A percentile compares a stretch with the other conserved stretches of the same genome.
Conservation (phyloP, 108 stramenopile genomes). For the Skeletonema potamos region DNA sequence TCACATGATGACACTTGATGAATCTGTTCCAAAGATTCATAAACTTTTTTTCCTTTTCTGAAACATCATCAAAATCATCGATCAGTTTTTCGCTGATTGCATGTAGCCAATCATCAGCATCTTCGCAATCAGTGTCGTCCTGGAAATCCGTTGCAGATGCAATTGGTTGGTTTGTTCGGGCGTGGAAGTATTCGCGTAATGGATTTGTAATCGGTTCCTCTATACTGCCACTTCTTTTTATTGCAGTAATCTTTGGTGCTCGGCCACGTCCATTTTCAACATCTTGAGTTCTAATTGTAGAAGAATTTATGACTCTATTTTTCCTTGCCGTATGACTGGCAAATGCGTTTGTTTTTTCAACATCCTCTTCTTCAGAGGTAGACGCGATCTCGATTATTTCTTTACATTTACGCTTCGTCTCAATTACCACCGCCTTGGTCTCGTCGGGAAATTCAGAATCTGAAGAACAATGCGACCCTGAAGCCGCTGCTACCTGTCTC, state of each 20-base stretch:
- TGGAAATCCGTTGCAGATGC: conserved; percentile 11
- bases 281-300: too few species aligned
- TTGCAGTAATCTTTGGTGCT: too few species aligned
- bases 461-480: too few species aligned
- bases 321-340: too few species aligned
- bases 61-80: conserved; percentile 61
- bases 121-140: conserved; percentile 31
- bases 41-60: conserved; percentile 46
- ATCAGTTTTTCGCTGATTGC: conserved; percentile 35
- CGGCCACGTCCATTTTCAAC: not conserved
- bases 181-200: conserved; percentile 42
- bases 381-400: too few species aligned
- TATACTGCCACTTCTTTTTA: not conserved
- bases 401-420: too few species aligned
- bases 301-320: too few species aligned
- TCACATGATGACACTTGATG: conserved; percentile 31
- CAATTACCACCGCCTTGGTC: too few species aligned
- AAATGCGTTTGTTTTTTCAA: too few species aligned
- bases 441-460: too few species aligned
- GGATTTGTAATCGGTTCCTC: not conserved
- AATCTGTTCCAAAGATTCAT: conserved; percentile 64
- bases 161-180: conserved; percentile 43
- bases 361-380: too few species aligned
- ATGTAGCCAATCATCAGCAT: conserved; percentile 38
- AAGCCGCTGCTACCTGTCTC: too few species aligned